Base-by-base conservation (phyloP, 495 filamentous ascomycete species). In the Penicillium alfredii region DNA sequence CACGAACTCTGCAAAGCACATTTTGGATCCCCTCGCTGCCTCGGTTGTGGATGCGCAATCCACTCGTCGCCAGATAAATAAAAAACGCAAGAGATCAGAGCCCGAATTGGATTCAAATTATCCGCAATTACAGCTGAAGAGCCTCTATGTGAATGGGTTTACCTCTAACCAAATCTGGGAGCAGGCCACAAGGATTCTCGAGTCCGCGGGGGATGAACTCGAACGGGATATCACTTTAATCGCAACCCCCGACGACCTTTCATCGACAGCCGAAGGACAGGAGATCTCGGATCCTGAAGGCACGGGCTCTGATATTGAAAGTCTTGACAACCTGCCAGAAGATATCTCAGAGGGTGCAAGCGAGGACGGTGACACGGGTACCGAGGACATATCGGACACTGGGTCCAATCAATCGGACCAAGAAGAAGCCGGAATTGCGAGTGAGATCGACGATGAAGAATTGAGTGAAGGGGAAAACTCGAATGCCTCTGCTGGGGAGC, bases 101-200 rank as follows among this genome's bases (percentile, higher is more conserved):
- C 52, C 39, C 20, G 57, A 67, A 11, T 47, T 59, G 35, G 54
- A 64, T 36, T 42, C 56, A 44, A 56, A 60, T 12, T 36, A 42
- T 33, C 61, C 74, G 11, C 57, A 76, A 12, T 54, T 90, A 40
- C 84, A 82, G 43, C 61, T 90, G 40, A 74, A 81, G 51, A 82
- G 84, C 58, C 61, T 98, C 13, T 81, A 97, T 58, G 68, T 84
- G 18, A 81, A 94, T 17, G 92, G 90, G 0, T 95, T 98, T 59
- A 84, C 80, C 40, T 78, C 84, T 14, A 78, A 79, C 29, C 92
- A 97, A 63, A 78, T 98, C 11, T 97, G 89, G 87, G 86, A 94
- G 55, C 92, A 98, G 62, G 86, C 87, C 4, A 80, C 74, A 45
- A 77, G 83, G 55, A 84, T 98, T 13, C 42, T 69, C 16, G 56